Evolutionary conservation across 2,329 filamentous ascomycete genomes (phyloP).

Genomic region (Helicocarpus griseus): DNA sequence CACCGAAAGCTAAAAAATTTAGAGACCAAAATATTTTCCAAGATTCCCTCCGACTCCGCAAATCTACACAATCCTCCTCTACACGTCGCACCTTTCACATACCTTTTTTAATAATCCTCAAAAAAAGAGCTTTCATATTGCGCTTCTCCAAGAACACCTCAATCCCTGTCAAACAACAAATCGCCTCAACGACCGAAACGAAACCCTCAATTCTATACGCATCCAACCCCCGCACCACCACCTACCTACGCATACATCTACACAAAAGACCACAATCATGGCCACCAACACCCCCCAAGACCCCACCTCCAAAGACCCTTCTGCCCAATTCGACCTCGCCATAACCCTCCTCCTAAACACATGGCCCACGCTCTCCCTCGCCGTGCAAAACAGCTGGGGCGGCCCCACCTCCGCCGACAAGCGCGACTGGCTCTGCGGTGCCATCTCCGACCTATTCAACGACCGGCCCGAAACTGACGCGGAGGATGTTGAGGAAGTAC

Average conservation of each 20-base stretch:
- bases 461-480: conserved; percentile 55
- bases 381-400: conserved; percentile 80
- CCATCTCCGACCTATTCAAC: conserved; percentile 68
- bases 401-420: conserved; percentile 76
- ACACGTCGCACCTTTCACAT: background rate
- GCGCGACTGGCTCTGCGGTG: conserved; percentile 91
- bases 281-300: background rate
- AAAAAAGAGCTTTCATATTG: background rate
- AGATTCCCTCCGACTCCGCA: background rate
- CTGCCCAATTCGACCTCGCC: conserved; percentile 69
- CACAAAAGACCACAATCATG: background rate
- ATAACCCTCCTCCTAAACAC: conserved; percentile 76
- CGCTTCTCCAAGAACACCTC: too few species aligned
- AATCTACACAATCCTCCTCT: too few species aligned
- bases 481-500: conserved; percentile 71
- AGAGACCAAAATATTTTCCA: background rate
- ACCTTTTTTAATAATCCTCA: background rate
- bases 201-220: background rate
- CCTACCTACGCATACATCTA: background rate
- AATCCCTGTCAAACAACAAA: too few species aligned
- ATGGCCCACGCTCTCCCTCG: conserved; percentile 81
- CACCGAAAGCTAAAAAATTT: background rate
- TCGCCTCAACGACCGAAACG: too few species aligned
- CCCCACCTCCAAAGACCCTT: conserved; percentile 20
- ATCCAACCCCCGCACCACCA: background rate